Evolutionary conservation across 768 basidiomycete species (phyloP), one percentile per base, ranked within the genome.

Genomic region (Mycena polygramma): DNA sequence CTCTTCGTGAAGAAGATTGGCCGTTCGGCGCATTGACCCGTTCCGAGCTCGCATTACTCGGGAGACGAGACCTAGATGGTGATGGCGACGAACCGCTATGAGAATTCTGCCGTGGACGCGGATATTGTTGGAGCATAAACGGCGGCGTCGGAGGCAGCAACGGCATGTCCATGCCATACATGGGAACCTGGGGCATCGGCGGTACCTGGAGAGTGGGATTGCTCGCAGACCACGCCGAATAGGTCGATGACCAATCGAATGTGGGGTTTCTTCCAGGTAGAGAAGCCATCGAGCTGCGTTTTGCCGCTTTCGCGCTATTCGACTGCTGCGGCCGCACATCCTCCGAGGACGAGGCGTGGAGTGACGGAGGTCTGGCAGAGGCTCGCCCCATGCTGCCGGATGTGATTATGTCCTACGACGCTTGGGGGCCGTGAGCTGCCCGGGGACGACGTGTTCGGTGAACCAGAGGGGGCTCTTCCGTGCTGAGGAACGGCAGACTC

Each of bases 121-220:
- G 84, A 66, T 84, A 88, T 66, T 88, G 85, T 63, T 88, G 88
- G 81, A 91, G 85, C 90, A 93, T 92, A 79, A 93, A 94, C 15
- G 92, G 91, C 26, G 92, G 87, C 1, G 89, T 85, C 7, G 92
- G 92, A 13, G 92, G 92, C 37, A 94, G 83, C 13, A 94, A 81
- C 9, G 92, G 91, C 86, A 88, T 88, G 72, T 92, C 90, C 79
- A 89, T 81, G 63, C 85, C 80, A 66, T 83, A 85, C 48, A 85
- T 81, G 11, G 85, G 83, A 59, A 88, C 78, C 54, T 81, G 78
- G 39, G 79, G 72, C 1, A 71, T 63, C 35, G 73, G 75, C 52
- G 70, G 68, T 61, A 69, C 53, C 46, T 79, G 77, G 43, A 84
- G 69, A 57, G 80, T 81, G 26, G 77, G 80, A 62, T 81, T 83